A percentile compares a stretch with the other conserved stretches of the same genome.
phyloP scores from a whole-genome alignment of 352 stramenopile genomes.

The Globisporangium cylindrosporum region DNA sequence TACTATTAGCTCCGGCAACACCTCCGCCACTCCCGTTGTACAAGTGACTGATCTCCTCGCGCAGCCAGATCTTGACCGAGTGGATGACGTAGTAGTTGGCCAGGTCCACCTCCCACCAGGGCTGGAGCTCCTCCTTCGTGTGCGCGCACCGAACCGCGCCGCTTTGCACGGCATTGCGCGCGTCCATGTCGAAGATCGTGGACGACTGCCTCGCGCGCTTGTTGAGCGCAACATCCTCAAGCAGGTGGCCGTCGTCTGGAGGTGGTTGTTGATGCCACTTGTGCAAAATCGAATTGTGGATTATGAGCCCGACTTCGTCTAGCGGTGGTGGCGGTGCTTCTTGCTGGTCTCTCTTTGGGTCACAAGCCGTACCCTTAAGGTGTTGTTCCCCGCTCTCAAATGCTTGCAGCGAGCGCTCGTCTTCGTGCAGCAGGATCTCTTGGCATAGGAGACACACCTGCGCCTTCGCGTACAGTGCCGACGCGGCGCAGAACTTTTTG shows the following conservation, averaged over 20 bases:
- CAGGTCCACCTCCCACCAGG: slow-evolving; percentile 57
- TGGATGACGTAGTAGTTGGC: slow-evolving; percentile 50
- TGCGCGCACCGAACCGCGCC: slow-evolving; percentile 31
- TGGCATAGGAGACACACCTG: slow-evolving; percentile 44
- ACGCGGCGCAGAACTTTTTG: slow-evolving; percentile 37
- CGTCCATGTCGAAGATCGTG: slow-evolving; percentile 35
- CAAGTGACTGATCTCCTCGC: slow-evolving; percentile 33
- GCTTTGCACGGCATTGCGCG: slow-evolving; percentile 31
- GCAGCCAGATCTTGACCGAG: slow-evolving; percentile 44
- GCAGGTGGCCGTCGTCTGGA: slow-evolving; percentile 17
- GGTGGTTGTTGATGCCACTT: slow-evolving; percentile 27
- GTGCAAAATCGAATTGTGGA: slow-evolving; percentile 34
- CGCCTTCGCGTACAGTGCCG: slow-evolving; percentile 34
- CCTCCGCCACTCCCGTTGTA: slow-evolving; percentile 15
- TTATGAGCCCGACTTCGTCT: slow-evolving; percentile 30
- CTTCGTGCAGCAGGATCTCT: slow-evolving; percentile 38
- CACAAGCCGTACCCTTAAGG: not conserved
- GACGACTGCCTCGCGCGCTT: slow-evolving; percentile 49
- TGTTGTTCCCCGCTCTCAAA: not conserved
- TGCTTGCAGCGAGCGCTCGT: slow-evolving; percentile 15
- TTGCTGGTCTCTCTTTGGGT: not conserved
- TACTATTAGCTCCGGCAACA: not conserved
- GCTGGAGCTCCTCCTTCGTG: slow-evolving; percentile 49
- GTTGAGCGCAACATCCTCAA: slow-evolving; percentile 33
- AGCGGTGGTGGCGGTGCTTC: not conserved